phyloP scores from a whole-genome alignment of 208 protist genomes.

The Histomonas meleagridis region DNA sequence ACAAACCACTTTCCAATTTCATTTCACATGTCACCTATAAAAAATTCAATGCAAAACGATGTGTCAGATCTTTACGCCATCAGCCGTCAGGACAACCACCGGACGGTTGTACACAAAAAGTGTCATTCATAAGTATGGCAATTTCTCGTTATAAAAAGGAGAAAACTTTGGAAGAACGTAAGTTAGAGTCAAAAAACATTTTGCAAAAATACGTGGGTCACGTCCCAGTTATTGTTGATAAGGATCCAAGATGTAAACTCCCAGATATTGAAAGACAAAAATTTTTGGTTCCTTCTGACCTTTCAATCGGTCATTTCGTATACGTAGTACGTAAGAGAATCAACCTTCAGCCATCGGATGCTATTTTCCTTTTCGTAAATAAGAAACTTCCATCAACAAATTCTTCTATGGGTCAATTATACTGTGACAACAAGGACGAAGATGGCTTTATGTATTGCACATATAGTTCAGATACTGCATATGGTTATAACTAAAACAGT shows the following conservation, averaged over 20 bases:
- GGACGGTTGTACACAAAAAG: too few species aligned
- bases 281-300: conserved; percentile 13
- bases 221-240: conserved; percentile 33
- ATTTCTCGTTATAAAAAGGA: neutral
- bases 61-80: too few species aligned
- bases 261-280: conserved; percentile 36
- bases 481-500: neutral
- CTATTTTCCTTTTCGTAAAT: conserved; percentile 36
- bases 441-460: conserved; percentile 37
- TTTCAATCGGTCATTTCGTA: conserved; percentile 8
- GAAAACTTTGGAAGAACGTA: neutral
- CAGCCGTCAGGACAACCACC: too few species aligned
- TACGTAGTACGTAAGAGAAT: conserved; percentile 32
- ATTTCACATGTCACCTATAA: neutral
- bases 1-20: too few species aligned
- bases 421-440: neutral
- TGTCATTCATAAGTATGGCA: too few species aligned
- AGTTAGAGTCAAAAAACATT: neutral
- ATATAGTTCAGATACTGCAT: conserved; percentile 22
- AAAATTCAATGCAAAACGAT: neutral
- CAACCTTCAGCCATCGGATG: neutral
- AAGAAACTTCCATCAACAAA: neutral
- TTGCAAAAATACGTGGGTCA: neutral
- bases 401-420: neutral
- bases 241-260: conserved; percentile 32